Base-by-base conservation (phyloP, 2,329 filamentous ascomycete genomes). In the Fusarium redolens region DNA sequence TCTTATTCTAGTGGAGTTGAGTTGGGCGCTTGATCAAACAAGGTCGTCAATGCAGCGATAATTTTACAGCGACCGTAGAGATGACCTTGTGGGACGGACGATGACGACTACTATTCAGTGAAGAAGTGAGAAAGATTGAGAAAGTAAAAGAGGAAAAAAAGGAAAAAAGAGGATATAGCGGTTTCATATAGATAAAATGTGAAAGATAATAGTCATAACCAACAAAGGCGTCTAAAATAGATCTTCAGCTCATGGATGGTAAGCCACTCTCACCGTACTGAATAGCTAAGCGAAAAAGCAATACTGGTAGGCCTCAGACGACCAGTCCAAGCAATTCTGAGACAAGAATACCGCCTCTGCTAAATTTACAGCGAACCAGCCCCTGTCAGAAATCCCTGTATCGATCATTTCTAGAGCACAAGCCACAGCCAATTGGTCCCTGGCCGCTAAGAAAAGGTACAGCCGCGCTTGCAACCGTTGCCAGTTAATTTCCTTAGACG, bases 401-500 rank as follows among this genome's bases (percentile, higher is more conserved):
- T 55, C 61, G 58, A 64, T 61, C 47, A 40, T 44, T 48, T 64
- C 14, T 38, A 48, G 25, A 33, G 43, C 37, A 47, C 45, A 28
- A 50, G 63, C 59, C 61, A 62, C 54, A 57, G 70, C 74, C 74
- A 74, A 76, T 76, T 72, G 74, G 59, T 38, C 40, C 31, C n/a
- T 40, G 30, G 45, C 61, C 43, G 47, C 62, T 20, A 57, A 44
- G 51, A 43, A 41, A 40, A 55, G 56, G 58, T 43, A 69, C 37
- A 47, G 61, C 74, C 74, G 74, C 74, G 74, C 74, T 77, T 77
- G 72, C 62, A 71, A 72, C 61, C 54, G 48, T 37, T 38, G 50
- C 68, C 68, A 65, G 61, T 58, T 44, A 70, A 73, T 71, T 75
- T 73, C 67, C 51, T 71, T 72, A 75, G 72, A 73, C 74, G 74